Conservation (phyloP, 768 basidiomycete genomes). For the Rhodotorula toruloides region DNA sequence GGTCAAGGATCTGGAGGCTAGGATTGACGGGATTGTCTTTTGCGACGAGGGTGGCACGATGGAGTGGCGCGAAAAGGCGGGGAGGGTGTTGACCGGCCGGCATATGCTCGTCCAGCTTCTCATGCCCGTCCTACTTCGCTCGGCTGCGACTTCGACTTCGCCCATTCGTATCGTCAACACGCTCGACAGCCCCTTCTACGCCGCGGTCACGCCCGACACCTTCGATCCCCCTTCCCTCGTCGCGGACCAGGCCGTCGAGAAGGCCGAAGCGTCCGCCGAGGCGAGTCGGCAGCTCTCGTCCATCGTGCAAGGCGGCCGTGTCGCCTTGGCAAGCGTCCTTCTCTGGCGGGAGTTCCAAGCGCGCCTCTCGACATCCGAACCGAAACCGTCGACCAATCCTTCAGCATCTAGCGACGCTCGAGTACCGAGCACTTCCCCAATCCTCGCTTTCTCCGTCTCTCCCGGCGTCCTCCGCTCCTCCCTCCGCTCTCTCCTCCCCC, state of each 20-base stretch:
- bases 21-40: conserved; percentile 73
- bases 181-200: conserved; percentile 84
- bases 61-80: too few species aligned
- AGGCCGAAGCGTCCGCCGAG: conserved; percentile 13
- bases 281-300: conserved; percentile 51
- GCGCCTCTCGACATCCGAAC: conserved; percentile 74
- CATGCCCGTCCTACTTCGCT: conserved; percentile 26
- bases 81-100: conserved; percentile 16
- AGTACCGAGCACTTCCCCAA: conserved; percentile 55
- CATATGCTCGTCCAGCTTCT: conserved; percentile 36
- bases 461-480: conserved; percentile 65
- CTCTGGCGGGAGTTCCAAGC: conserved; percentile 72
- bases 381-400: conserved; percentile 55
- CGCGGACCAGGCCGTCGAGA: conserved; percentile 37
- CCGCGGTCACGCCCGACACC: conserved; percentile 61
- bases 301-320: conserved; percentile 56
- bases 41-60: conserved; percentile 60
- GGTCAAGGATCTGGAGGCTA: conserved; percentile 49
- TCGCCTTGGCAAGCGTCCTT: conserved; percentile 61
- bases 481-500: conserved; percentile 16
- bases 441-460: conserved; percentile 66
- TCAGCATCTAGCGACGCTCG: not conserved
- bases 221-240: conserved; percentile 41
- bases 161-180: conserved; percentile 75
- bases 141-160: conserved; percentile 21